Evolutionary conservation across 2,329 filamentous ascomycete genomes (phyloP).

Genomic region (Fonsecaea monophora): DNA sequence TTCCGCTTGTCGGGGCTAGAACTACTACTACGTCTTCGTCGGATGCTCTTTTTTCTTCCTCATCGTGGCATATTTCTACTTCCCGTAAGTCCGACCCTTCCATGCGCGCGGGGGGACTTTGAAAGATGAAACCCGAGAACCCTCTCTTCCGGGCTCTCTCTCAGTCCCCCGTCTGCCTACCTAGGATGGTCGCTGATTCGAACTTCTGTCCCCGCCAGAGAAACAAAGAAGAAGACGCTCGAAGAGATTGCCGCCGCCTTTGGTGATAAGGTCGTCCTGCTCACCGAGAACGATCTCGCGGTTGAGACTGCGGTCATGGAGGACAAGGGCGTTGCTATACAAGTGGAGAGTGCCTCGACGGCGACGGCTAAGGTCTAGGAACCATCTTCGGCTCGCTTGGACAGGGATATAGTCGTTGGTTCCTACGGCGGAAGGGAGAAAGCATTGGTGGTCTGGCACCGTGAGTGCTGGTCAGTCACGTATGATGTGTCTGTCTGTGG

Average conservation of each 20-base stretch:
- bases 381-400: neutral
- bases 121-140: neutral
- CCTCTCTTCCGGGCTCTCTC: neutral
- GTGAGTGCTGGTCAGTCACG: too few species aligned
- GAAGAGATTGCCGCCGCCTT: slow-evolving; percentile 59
- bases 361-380: slow-evolving; percentile 1
- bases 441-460: too few species aligned
- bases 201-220: slow-evolving; percentile 37
- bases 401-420: neutral
- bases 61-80: slow-evolving; percentile 61
- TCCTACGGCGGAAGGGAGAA: neutral
- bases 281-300: slow-evolving; percentile 40
- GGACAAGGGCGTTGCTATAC: slow-evolving; percentile 31
- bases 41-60: slow-evolving; percentile 61
- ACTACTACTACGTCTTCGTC: slow-evolving; percentile 68
- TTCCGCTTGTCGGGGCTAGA: too few species aligned
- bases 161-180: neutral
- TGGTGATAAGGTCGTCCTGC: slow-evolving; percentile 53
- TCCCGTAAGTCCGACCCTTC: slow-evolving; percentile 51
- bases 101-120: neutral
- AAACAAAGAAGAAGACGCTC: slow-evolving; percentile 57
- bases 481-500: too few species aligned
- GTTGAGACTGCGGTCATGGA: slow-evolving; percentile 38
- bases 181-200: neutral
- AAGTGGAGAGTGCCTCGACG: slow-evolving; percentile 24